These are phyloP conservation scores for Hygrophila difformis DNA, from an alignment of 257 asterid species.

Conservation along the genomic window DNA sequence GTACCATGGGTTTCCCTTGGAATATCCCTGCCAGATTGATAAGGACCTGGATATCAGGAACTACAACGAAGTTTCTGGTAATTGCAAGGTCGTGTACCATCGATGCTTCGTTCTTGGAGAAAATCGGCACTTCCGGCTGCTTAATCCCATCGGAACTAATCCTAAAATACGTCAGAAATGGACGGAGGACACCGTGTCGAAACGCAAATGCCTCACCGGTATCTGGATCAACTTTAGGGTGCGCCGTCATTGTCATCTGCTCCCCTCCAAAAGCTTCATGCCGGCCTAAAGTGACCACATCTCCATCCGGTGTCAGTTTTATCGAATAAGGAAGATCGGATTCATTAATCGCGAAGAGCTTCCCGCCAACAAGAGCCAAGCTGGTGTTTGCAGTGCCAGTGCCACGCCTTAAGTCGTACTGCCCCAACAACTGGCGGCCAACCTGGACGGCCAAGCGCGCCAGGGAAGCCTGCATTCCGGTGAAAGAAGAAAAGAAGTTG, in stretches of 20 bases:
- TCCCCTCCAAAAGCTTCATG: constrained; percentile 14
- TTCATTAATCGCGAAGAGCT: constrained; percentile 38
- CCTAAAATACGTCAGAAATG: constrained; percentile 30
- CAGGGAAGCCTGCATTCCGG: constrained; percentile 29
- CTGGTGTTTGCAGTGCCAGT: constrained; percentile 48
- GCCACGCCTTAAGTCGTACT: constrained; percentile 28
- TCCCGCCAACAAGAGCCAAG: constrained; percentile 31
- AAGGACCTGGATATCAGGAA: constrained; percentile 36
- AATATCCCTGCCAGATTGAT: constrained; percentile 23
- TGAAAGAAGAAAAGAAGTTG: constrained; percentile 33
- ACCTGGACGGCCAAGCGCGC: constrained; percentile 19
- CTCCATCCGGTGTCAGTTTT: constrained; percentile 33
- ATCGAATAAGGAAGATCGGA: constrained; percentile 47
- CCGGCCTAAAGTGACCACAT: constrained; percentile 40
- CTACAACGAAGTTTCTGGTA: constrained; percentile 36
- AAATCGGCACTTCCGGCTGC: constrained; percentile 36
- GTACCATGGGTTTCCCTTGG: constrained; percentile 26
- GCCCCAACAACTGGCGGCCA: constrained; percentile 21
- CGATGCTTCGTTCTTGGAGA: constrained; percentile 23
- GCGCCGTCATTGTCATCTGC: constrained; percentile 48
- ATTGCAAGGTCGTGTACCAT: constrained; percentile 51
- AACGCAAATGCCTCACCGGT: constrained; percentile 45
- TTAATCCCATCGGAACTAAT: constrained; percentile 30
- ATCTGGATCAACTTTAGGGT: constrained; percentile 40
- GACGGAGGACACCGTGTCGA: constrained; percentile 25